A percentile compares a stretch with the other conserved stretches of the same genome.
Conservation (phyloP, 75 land plant genomes). For the Pinus albicaulis region DNA sequence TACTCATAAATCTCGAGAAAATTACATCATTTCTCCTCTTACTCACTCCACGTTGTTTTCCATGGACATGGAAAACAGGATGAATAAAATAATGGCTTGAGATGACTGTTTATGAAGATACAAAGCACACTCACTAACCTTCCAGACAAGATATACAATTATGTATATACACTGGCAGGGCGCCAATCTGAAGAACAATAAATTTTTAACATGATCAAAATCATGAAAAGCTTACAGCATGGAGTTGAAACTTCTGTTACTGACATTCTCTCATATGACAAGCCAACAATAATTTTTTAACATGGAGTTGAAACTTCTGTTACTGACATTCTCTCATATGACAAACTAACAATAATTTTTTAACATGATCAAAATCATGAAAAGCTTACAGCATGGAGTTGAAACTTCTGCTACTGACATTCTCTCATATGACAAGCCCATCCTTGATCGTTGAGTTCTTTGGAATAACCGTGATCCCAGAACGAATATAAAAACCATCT, state of each 20-base stretch:
- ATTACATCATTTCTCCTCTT: background rate
- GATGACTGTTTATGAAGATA: background rate
- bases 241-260: background rate
- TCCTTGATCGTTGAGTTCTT: slow-evolving; percentile 47
- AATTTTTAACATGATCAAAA: background rate
- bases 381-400: background rate
- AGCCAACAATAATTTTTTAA: too few species aligned
- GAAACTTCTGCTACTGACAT: background rate
- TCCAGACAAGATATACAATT: too few species aligned
- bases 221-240: background rate
- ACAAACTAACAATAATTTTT: too few species aligned
- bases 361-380: slow-evolving; percentile 1
- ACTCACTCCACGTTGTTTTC: background rate
- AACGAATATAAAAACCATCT: slow-evolving; percentile 47
- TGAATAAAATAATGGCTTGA: background rate
- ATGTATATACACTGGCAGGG: too few species aligned
- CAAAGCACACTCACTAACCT: background rate
- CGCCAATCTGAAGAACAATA: background rate
- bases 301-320: too few species aligned
- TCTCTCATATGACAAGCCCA: slow-evolving; percentile 24
- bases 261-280: slow-evolving; percentile 18
- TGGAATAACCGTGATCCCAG: slow-evolving; percentile 37
- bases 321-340: too few species aligned
- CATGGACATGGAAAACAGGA: background rate
- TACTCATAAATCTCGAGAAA: background rate